Conservation (phyloP, 129 eudicot species). For the Pulicaria dysenterica region DNA sequence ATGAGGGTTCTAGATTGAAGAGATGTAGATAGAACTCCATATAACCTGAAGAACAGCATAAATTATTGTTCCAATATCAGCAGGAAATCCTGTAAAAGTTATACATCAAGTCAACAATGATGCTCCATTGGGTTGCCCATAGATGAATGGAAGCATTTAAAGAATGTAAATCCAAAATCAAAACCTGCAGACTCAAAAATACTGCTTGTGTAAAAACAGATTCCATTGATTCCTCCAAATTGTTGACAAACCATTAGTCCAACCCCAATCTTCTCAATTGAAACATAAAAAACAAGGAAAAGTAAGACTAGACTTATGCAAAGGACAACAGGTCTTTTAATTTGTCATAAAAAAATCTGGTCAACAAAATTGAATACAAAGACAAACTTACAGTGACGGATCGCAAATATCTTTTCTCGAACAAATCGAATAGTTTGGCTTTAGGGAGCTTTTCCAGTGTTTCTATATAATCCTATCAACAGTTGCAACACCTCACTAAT, state of each 20-base stretch:
- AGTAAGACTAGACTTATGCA: conserved; percentile 2
- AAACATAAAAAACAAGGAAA: conserved; percentile 15
- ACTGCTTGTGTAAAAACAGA: conserved; percentile 60
- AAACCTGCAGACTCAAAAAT: conserved; percentile 67
- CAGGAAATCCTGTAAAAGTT: conserved; percentile 54
- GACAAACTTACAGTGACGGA: conserved; percentile 67
- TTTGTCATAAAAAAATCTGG: not conserved
- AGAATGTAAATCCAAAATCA: not conserved
- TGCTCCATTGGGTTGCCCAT: not conserved
- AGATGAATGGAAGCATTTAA: not conserved
- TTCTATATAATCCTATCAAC: conserved; percentile 70
- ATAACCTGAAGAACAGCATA: conserved; percentile 74
- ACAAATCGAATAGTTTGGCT: conserved; percentile 73
- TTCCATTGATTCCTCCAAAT: conserved; percentile 73
- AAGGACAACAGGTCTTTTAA: not conserved
- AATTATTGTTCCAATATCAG: conserved; percentile 66
- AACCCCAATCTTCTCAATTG: conserved; percentile 51
- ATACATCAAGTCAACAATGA: conserved; percentile 12
- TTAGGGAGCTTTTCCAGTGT: conserved; percentile 75
- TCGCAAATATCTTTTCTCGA: conserved; percentile 72
- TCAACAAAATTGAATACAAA: not conserved
- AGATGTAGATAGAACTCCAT: not conserved
- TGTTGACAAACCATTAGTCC: conserved; percentile 72
- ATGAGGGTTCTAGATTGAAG: not conserved
- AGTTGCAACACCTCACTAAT: conserved; percentile 14